Evolutionary conservation across 2,329 filamentous ascomycete genomes (phyloP).

Genomic region (Epicoccum nigrum): DNA sequence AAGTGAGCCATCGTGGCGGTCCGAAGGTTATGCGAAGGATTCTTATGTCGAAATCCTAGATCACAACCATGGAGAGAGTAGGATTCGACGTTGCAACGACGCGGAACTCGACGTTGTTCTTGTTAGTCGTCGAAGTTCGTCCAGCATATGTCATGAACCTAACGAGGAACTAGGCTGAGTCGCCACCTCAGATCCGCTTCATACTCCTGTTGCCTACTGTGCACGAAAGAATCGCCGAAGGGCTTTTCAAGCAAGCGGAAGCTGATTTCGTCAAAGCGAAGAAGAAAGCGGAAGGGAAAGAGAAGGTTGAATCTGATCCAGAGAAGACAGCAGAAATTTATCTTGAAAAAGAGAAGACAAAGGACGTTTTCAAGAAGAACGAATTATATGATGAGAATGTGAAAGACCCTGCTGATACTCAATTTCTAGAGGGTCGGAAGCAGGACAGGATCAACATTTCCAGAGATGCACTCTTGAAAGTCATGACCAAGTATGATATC

Average conservation of each 20-base stretch:
- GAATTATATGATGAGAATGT: conserved; percentile 6
- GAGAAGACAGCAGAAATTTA: not conserved
- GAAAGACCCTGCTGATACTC: conserved; percentile 7
- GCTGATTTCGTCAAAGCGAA: not conserved
- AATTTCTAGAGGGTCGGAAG: not conserved
- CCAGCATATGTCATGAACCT: too few species aligned
- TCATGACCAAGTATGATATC: conserved; percentile 15
- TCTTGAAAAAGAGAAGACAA: not conserved
- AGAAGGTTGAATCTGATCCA: not conserved
- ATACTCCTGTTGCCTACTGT: conserved; percentile 14
- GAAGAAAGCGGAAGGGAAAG: not conserved
- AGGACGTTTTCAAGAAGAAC: conserved; percentile 9
- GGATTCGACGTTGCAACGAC: conserved; percentile 3
- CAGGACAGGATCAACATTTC: conserved; percentile 14
- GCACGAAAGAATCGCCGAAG: conserved; percentile 10
- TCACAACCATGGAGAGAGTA: conserved; percentile 3
- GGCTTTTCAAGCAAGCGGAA: conserved; percentile 1
- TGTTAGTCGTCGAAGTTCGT: not conserved
- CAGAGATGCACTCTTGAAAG: conserved; percentile 2
- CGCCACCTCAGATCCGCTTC: conserved; percentile 10
- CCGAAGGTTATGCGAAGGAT: conserved; percentile 12
- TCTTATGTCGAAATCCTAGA: conserved; percentile 9
- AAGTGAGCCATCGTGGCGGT: conserved; percentile 10
- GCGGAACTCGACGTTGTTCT: conserved; percentile 8
- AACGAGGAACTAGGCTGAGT: not conserved